Percentiles rank a stretch among this genome's conserved stretches.
These are phyloP conservation scores for Oidium heveae DNA, from an alignment of 2,329 filamentous ascomycete species.

Conservation along the genomic window DNA sequence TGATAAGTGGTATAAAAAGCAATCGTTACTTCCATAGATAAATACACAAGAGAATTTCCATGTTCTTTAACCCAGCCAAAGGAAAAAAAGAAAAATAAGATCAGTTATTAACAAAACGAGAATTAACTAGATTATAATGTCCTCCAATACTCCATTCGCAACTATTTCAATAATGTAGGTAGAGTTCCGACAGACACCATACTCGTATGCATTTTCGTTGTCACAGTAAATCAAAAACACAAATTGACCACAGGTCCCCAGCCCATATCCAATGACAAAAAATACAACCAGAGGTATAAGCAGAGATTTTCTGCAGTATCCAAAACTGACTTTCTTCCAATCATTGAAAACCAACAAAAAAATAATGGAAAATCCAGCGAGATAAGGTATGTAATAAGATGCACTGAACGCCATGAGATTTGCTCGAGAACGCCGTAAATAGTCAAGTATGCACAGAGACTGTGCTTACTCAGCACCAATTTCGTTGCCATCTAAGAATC, in stretches of 20 bases:
- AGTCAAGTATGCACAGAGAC: constrained; percentile 6
- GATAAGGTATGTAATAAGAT: constrained; percentile 11
- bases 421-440: constrained; percentile 14
- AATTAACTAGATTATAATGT: constrained; percentile 9
- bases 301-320: constrained; percentile 10
- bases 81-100: constrained; percentile 6
- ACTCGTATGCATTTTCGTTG: constrained; percentile 11
- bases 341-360: constrained; percentile 9
- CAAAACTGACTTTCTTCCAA: constrained; percentile 10
- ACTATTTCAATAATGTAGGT: constrained; percentile 3
- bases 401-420: constrained; percentile 13
- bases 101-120: constrained; percentile 4
- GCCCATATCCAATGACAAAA: constrained; percentile 9
- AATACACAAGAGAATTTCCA: constrained; percentile 12
- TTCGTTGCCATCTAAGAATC: constrained; percentile 30
- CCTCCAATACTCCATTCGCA: constrained; percentile 6
- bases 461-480: constrained; percentile 27
- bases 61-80: constrained; percentile 1
- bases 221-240: constrained; percentile 8
- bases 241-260: constrained; percentile 1
- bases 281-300: constrained; percentile 9
- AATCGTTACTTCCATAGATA: constrained; percentile 7
- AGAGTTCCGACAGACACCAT: constrained; percentile 5
- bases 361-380: constrained; percentile 7
- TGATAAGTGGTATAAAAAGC: constrained; percentile 6